Evolutionary conservation across 1,284 basidiomycete genomes (phyloP), one percentile per base, ranked within the genome.

Genomic region (Cutaneotrichosporon cavernicola): DNA sequence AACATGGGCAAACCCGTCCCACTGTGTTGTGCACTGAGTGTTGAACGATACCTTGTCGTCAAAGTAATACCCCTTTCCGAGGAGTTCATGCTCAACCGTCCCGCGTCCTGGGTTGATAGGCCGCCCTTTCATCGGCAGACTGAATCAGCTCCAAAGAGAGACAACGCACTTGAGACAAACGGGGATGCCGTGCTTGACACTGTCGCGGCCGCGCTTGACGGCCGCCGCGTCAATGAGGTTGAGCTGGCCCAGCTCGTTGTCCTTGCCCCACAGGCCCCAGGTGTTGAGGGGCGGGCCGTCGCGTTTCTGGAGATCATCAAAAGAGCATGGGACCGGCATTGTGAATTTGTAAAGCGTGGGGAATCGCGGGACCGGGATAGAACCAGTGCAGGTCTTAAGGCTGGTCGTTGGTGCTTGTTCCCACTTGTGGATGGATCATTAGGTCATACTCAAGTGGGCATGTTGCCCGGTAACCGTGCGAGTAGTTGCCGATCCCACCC

Each of bases 1-100:
- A 60, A 73, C 77, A 67, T 81, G 80, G 5, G 75, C 64, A 56
- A 80, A 73, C 0, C 80, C 80, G 59, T 81, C 80, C 79, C 80
- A 80, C 58, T 82, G 81, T 9, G 78, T 76, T 22, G 76, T 76
- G 13, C 69, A 70, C 69, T 82, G 80, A 6, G 80, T 80, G 63
- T 82, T 82, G 69, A 81, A 66, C 14, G 72, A 60, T 10, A 81
- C 63, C 40, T 70, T 58, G 53, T 81, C 80, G 64, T 76, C 74
- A 58, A 71, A 70, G 36, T 59, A 69, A 63, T 73, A 65, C 0
- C 57, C 64, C 18, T 70, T 60, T 38, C 69, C 62, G 2, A 63
- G 56, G 26, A 73, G 65, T 32, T 65, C 61, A 57, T 70, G 71
- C 13, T 69, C 57, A 46, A 68, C 43, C 22, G 36, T 26, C 31